phyloP scores from a whole-genome alignment of 78 protist species.

The Goniomonas avonlea region DNA sequence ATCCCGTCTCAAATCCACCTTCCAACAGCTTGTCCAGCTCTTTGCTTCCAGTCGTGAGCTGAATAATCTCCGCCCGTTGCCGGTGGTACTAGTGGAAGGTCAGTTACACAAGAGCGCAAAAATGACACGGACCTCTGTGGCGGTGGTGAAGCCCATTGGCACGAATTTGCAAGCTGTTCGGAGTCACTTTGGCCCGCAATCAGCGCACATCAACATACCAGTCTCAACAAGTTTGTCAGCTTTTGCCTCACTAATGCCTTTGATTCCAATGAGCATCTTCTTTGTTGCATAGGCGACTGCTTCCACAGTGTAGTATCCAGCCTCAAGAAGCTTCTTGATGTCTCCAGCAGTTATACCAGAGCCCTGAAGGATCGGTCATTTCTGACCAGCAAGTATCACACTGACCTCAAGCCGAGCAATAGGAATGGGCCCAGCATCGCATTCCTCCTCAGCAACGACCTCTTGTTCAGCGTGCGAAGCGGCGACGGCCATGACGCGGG shows the following conservation, averaged over 20 bases:
- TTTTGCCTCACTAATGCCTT: conserved; percentile 92
- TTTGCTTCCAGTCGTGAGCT: conserved; percentile 87
- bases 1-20: conserved; percentile 98
- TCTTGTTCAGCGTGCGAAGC: not conserved
- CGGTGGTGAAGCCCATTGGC: conserved; percentile 89
- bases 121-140: too few species aligned
- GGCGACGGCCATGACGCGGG: too few species aligned
- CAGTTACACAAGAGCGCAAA: too few species aligned
- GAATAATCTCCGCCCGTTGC: conserved; percentile 59
- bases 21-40: conserved; percentile 84
- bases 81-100: too few species aligned
- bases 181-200: too few species aligned
- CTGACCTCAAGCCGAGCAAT: not conserved
- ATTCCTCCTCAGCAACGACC: not conserved
- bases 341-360: conserved; percentile 78
- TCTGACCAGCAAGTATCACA: not conserved
- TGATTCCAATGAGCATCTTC: conserved; percentile 66
- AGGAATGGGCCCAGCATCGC: conserved; percentile 3
- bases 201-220: not conserved
- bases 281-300: conserved; percentile 77
- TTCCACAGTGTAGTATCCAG: conserved; percentile 91
- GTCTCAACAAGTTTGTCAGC: conserved; percentile 85
- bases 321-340: conserved; percentile 80
- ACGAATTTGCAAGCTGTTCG: conserved; percentile 66
- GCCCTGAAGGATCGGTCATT: not conserved